phyloP scores from a whole-genome alignment of 371 early-diverging fungal genomes.

The Thermomucor indicae-seudaticae region DNA sequence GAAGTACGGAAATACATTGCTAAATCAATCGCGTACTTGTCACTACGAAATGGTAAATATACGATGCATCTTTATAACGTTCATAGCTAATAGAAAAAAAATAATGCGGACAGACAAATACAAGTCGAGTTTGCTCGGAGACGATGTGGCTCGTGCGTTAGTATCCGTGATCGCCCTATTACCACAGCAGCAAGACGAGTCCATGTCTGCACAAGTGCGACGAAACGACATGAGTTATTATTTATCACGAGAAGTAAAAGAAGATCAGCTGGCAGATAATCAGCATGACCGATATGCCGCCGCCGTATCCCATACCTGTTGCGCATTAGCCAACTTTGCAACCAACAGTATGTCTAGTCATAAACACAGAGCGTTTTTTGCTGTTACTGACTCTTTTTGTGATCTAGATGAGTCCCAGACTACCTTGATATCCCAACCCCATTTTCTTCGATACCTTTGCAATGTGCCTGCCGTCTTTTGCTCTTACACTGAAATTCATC shows the following conservation, averaged over 20 bases:
- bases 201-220: constrained; percentile 2
- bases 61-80: neutral
- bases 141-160: constrained; percentile 44
- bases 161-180: constrained; percentile 29
- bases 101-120: constrained; percentile 35
- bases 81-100: neutral
- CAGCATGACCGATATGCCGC: constrained; percentile 12
- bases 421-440: constrained; percentile 47
- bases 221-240: constrained; percentile 10
- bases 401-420: constrained; percentile 50
- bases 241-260: too few species aligned
- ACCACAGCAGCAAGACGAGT: constrained; percentile 10
- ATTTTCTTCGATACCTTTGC: constrained; percentile 41
- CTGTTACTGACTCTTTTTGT: neutral
- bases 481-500: constrained; percentile 35
- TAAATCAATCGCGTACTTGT: constrained; percentile 57
- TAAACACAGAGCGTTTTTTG: neutral
- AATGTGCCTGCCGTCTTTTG: constrained; percentile 26
- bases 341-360: constrained; percentile 39
- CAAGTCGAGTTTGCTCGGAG: constrained; percentile 45
- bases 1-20: constrained; percentile 53
- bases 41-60: constrained; percentile 48
- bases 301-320: constrained; percentile 54
- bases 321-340: constrained; percentile 61
- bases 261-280: too few species aligned